Base-by-base conservation (phyloP, 345 rosid species). In the Gynandropsis gynandra region DNA sequence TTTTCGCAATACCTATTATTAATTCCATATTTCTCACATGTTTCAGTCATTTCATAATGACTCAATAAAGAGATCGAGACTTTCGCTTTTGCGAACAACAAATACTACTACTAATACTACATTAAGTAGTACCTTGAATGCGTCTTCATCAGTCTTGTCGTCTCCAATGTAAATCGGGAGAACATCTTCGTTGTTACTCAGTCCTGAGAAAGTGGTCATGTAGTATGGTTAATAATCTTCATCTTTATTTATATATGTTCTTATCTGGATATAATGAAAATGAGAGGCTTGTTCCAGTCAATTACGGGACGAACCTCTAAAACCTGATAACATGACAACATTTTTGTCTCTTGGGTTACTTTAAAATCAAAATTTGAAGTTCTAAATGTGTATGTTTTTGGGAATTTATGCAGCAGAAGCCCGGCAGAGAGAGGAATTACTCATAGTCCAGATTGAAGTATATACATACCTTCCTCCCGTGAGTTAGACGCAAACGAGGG, bases 261-360 rank as follows among this genome's bases (percentile, higher is more conserved):
- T n/a, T n/a, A n/a, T n/a, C n/a, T n/a, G 16, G 2, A 9, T 10
- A 31, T 9, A n/a, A 50, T 13, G 16, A 32, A 12, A 13, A 35
- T 1, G 51, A 47, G 51, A 19, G 16, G 11, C 67, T 88, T 93
- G 51, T 88, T 74, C 99, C 99, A 88, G 54, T 88, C 83, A 16
- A 93, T 85, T 55, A 61, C 75, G 47, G 97, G 99, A 72, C 99
- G 97, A 69, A 93, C 70, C 68, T 88, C 99, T 78, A 93, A 81
- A 76, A 93, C 99, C 98, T 90, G 65, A 16, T 42, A 56, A 40
- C 59, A 48, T 5, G 42, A 67, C 35, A 47, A 31, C 35, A 37
- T 42, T 29, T 10, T n/a, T n/a, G n/a, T n/a, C n/a, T n/a, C n/a
- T n/a, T n/a, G n/a, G n/a, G n/a, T n/a, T n/a, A n/a, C n/a, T n/a